phyloP scores from a whole-genome alignment of 2,329 filamentous ascomycete genomes.

The Magnaporthiopsis incrustans region DNA sequence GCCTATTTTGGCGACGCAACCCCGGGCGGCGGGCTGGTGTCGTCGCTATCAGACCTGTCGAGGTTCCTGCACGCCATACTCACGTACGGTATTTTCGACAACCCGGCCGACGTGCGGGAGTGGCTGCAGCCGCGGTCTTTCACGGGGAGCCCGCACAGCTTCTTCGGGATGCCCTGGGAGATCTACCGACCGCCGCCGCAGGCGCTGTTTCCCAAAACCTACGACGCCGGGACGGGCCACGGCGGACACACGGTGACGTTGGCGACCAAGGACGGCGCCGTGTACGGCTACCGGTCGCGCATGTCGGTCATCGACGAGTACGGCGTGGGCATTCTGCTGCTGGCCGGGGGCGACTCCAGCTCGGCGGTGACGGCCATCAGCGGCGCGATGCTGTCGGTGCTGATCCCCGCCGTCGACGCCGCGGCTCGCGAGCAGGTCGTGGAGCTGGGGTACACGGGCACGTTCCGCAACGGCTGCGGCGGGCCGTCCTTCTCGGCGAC shows the following conservation, averaged over 20 bases:
- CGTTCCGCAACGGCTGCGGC: constrained; percentile 9
- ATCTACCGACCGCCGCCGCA: constrained; percentile 15
- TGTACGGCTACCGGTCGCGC: constrained; percentile 15
- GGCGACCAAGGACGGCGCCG: constrained; percentile 14
- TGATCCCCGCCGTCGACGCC: constrained; percentile 14
- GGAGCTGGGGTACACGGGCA: constrained; percentile 10
- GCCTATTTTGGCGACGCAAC: constrained; percentile 13
- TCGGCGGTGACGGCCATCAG: constrained; percentile 10
- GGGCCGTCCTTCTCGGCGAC: constrained; percentile 9
- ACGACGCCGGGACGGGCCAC: constrained; percentile 4
- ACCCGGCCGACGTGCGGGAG: constrained; percentile 8
- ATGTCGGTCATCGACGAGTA: constrained; percentile 16
- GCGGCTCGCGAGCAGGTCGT: constrained; percentile 12
- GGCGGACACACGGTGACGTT: constrained; percentile 14
- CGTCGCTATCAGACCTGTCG: constrained; percentile 14
- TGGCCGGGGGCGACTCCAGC: constrained; percentile 13
- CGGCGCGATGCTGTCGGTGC: constrained; percentile 11
- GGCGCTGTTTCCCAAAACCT: constrained; percentile 12
- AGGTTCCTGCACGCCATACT: constrained; percentile 15
- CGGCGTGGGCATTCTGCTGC: constrained; percentile 15
- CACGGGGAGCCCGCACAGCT: constrained; percentile 11
- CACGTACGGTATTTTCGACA: constrained; percentile 8
- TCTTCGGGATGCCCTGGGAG: constrained; percentile 17
- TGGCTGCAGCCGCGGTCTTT: constrained; percentile 16
- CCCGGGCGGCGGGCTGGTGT: constrained; percentile 17